Evolutionary conservation across 1,284 basidiomycete species (phyloP).

Genomic region (Moesziomyces antarcticus): DNA sequence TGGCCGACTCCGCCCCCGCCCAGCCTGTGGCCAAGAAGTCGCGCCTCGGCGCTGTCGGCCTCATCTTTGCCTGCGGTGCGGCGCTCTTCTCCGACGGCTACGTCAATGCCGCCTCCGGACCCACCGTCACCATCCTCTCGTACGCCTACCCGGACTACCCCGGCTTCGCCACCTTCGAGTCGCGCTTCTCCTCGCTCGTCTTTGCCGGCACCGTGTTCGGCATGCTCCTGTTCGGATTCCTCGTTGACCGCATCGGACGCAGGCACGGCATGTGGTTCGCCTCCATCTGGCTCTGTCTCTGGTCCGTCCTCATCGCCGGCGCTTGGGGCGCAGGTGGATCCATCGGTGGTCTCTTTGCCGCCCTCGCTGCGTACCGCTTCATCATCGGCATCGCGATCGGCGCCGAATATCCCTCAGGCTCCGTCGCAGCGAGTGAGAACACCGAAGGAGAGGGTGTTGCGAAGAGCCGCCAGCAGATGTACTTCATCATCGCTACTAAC

Average conservation of each 20-base stretch:
- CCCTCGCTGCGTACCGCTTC: conserved; percentile 78
- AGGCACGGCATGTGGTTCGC: conserved; percentile 83
- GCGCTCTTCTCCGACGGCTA: conserved; percentile 66
- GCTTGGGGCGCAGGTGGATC: conserved; percentile 82
- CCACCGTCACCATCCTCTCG: conserved; percentile 53
- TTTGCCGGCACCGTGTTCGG: conserved; percentile 76
- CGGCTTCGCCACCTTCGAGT: conserved; percentile 36
- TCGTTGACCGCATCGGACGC: conserved; percentile 84
- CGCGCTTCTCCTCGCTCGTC: conserved; percentile 57
- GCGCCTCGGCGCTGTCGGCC: conserved; percentile 30
- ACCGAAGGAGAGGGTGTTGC: conserved; percentile 79
- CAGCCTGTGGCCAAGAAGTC: conserved; percentile 26
- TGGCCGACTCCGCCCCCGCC: conserved; percentile 7
- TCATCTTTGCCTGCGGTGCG: conserved; percentile 63
- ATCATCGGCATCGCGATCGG: conserved; percentile 72
- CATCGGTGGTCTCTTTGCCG: conserved; percentile 77
- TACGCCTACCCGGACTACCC: conserved; percentile 40
- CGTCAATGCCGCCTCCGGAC: conserved; percentile 53
- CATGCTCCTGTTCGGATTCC: conserved; percentile 69
- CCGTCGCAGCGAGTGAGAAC: conserved; percentile 89
- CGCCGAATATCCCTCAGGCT: conserved; percentile 90
- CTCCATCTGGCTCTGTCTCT: conserved; percentile 53
- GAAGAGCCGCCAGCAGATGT: conserved; percentile 83
- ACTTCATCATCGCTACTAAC: conserved; percentile 78
- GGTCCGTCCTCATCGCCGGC: conserved; percentile 75